These are phyloP conservation scores for Xylaria sp. DNA, from an alignment of 2,329 filamentous ascomycete species.

Conservation along the genomic window DNA sequence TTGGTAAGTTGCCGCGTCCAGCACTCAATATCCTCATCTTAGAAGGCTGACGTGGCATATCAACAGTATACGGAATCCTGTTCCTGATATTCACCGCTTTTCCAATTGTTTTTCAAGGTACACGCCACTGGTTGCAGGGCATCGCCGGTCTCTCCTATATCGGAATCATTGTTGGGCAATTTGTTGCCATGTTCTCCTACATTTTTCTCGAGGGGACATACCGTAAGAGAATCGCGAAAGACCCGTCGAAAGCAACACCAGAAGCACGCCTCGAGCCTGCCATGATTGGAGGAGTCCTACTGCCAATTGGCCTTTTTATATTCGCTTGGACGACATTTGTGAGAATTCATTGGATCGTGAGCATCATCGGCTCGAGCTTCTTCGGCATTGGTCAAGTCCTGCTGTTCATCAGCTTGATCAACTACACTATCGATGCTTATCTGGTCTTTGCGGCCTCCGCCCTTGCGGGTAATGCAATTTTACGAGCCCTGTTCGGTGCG, in stretches of 20 bases:
- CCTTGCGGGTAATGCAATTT: not conserved
- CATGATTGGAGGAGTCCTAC: not conserved
- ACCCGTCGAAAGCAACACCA: not conserved
- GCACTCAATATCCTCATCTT: not conserved
- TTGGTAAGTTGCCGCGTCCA: conserved; percentile 40
- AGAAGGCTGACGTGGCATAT: not conserved
- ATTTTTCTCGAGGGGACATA: not conserved
- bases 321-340: conserved; percentile 30
- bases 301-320: conserved; percentile 25
- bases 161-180: conserved; percentile 22
- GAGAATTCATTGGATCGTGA: conserved; percentile 16
- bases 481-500: conserved; percentile 1
- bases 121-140: conserved; percentile 60
- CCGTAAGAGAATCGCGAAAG: not conserved
- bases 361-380: not conserved
- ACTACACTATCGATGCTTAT: conserved; percentile 15
- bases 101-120: conserved; percentile 66
- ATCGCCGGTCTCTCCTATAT: conserved; percentile 70
- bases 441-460: not conserved
- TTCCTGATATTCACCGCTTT: conserved; percentile 69
- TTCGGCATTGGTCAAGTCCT: conserved; percentile 21
- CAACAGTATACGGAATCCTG: conserved; percentile 59
- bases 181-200: conserved; percentile 1
- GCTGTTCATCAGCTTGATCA: conserved; percentile 5
- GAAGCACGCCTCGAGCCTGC: conserved; percentile 17